Base-by-base conservation (phyloP, 768 basidiomycete species). In the Tephrocybe sp. region DNA sequence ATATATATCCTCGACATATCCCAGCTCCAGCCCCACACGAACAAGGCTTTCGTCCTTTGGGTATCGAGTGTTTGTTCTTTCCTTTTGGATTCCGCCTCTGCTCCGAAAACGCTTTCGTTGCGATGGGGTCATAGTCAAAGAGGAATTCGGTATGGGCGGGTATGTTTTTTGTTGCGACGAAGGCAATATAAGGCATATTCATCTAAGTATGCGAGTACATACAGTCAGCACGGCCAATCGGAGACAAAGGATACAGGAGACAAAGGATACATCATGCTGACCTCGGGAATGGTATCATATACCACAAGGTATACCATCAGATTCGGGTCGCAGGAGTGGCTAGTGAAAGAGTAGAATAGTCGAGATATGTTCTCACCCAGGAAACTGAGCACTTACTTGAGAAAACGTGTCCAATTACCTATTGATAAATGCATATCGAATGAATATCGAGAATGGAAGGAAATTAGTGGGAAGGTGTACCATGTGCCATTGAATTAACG, bases 361-460 rank as follows among this genome's bases (percentile, higher is more conserved):
- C 3, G 15, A 8, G 8, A 21, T 17, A 24, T 18, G n/a, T 14
- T n/a, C 23, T 34, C 28, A 12, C 33, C 3, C 4, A 36, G 23
- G 34, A 28, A 18, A 23, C 10, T 25, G 4, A 21, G 0, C 9
- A 64, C 83, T 52, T 56, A 86, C 86, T 88, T 89, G 26, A 88
- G 70, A 54, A 88, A 89, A 3, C 86, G 76, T 7, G 85, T 84
- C 87, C 87, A 89, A 57, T 88, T 89, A 6, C 87, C 86, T 87
- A 12, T 14, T 21, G n/a, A n/a, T 3, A n/a, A n/a, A n/a, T n/a
- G n/a, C n/a, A n/a, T n/a, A 43, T 44, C 39, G 32, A 32, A 3
- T 20, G 48, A n/a, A 24, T n/a, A n/a, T n/a, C 34, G 33, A 24
- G 41, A 45, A 25, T 7, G n/a, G n/a, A 34, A 43, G 15, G 9